Percentiles rank a stretch among this genome's conserved stretches.
phyloP scores from a whole-genome alignment of 768 basidiomycete genomes.

The Lactarius hengduanensis region DNA sequence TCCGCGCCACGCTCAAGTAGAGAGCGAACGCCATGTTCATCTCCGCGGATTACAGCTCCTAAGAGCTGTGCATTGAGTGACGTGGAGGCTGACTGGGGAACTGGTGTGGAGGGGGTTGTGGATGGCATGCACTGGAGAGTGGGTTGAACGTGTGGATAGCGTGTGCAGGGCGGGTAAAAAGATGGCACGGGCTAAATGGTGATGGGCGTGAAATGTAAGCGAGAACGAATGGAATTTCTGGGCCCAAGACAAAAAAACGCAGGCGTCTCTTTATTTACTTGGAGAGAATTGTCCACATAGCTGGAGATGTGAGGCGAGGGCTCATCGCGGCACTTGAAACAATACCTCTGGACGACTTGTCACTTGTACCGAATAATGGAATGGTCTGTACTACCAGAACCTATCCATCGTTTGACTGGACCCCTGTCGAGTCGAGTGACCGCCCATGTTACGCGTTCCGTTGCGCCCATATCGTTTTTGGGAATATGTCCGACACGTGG shows the following conservation, averaged over 20 bases:
- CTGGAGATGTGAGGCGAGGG: slow-evolving; percentile 13
- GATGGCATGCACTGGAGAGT: slow-evolving; percentile 11
- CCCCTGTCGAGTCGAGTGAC: slow-evolving; percentile 7
- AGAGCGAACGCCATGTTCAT: slow-evolving; percentile 50
- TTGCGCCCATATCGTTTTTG: slow-evolving; percentile 14
- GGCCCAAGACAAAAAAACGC: slow-evolving; percentile 3
- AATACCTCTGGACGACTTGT: not conserved
- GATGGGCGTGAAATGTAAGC: slow-evolving; percentile 11
- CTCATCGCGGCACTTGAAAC: not conserved
- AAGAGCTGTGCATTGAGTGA: slow-evolving; percentile 27
- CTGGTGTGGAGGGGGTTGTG: slow-evolving; percentile 13
- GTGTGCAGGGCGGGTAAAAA: not conserved
- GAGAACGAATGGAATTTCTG: slow-evolving; percentile 7
- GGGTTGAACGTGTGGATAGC: slow-evolving; percentile 9
- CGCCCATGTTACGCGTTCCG: slow-evolving; percentile 13
- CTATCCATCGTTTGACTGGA: not conserved
- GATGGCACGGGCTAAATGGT: slow-evolving; percentile 8
- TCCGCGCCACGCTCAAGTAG: slow-evolving; percentile 62
- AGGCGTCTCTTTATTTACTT: slow-evolving; percentile 19
- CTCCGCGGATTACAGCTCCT: slow-evolving; percentile 54
- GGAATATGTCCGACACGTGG: slow-evolving; percentile 14
- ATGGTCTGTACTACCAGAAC: not conserved
- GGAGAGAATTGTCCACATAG: slow-evolving; percentile 12
- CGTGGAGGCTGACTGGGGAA: not conserved
- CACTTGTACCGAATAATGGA: slow-evolving; percentile 2